These are phyloP conservation scores for Calophaca sinica DNA, from an alignment of 306 rosid genomes.

Conservation along the genomic window DNA sequence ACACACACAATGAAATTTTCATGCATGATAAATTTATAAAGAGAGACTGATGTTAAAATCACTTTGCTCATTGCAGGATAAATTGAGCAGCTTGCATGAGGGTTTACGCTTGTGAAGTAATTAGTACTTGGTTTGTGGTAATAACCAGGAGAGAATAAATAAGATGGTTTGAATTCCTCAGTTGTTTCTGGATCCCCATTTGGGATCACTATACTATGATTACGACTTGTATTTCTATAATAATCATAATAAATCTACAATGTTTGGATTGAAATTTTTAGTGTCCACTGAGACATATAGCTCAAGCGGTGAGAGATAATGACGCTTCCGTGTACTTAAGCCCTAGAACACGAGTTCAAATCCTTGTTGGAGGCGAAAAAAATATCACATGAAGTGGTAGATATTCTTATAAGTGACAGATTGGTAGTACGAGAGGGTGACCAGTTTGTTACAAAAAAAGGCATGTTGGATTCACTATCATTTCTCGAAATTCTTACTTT, in stretches of 20 bases:
- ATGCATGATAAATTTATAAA: not conserved
- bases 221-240: not conserved
- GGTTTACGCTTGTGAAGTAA: not conserved
- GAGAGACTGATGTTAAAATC: not conserved
- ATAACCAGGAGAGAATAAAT: not conserved
- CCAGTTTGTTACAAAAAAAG: too few relatives aligned
- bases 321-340: too few relatives aligned
- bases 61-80: slow-evolving; percentile 32
- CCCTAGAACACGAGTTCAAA: too few relatives aligned
- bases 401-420: too few relatives aligned
- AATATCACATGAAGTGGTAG: too few relatives aligned
- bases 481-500: too few relatives aligned
- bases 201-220: not conserved
- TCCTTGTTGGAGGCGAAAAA: too few relatives aligned
- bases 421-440: too few relatives aligned
- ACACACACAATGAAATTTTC: not conserved
- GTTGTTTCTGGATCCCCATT: slow-evolving; percentile 9
- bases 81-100: slow-evolving; percentile 20
- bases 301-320: too few relatives aligned
- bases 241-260: not conserved
- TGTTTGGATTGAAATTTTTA: not conserved
- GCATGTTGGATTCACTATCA: too few relatives aligned
- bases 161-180: slow-evolving; percentile 1
- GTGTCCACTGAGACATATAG: too few relatives aligned
- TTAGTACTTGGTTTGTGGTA: not conserved